Conservation (phyloP, 192 early-diverging fungal species). For the Phlyctochytrium bullatum region DNA sequence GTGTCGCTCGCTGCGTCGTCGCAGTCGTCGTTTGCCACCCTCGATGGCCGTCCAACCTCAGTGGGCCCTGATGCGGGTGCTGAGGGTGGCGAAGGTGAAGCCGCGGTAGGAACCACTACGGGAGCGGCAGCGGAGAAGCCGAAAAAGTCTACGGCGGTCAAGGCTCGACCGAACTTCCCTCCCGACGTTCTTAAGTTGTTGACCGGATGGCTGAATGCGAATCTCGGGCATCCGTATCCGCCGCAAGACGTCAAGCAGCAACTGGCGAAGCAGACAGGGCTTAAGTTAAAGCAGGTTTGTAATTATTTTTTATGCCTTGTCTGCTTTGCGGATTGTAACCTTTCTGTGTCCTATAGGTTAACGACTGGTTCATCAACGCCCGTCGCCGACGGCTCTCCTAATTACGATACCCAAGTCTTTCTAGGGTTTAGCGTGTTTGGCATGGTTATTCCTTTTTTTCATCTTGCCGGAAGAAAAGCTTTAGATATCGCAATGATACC, state of each 20-base stretch:
- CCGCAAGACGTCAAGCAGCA: constrained; percentile 12
- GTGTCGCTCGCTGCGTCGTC: no score
- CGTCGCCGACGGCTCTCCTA: constrained; percentile 14
- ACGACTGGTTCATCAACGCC: constrained; percentile 25
- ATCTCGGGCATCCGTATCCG: constrained; percentile 13
- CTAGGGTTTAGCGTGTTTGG: no score
- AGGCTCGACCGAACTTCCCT: constrained; percentile 12
- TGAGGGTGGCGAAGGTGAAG: no score
- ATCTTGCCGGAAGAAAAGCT: no score
- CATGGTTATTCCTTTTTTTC: no score
- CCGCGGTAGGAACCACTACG: no score
- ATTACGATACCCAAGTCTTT: no score
- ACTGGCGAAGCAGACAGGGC: constrained; percentile 6
- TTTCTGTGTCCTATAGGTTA: constrained; percentile 6
- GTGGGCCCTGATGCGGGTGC: no score
- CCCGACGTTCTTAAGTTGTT: constrained; percentile 10
- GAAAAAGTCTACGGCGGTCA: neutral
- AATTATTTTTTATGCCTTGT: neutral
- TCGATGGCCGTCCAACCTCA: no score
- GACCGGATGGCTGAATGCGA: constrained; percentile 16
- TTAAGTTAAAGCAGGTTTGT: constrained; percentile 8
- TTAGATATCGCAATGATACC: no score
- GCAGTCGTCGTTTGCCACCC: no score
- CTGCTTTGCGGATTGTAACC: neutral
- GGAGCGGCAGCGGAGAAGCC: neutral